Conservation (phyloP, 352 stramenopile species). For the Phytophthora lateralis region DNA sequence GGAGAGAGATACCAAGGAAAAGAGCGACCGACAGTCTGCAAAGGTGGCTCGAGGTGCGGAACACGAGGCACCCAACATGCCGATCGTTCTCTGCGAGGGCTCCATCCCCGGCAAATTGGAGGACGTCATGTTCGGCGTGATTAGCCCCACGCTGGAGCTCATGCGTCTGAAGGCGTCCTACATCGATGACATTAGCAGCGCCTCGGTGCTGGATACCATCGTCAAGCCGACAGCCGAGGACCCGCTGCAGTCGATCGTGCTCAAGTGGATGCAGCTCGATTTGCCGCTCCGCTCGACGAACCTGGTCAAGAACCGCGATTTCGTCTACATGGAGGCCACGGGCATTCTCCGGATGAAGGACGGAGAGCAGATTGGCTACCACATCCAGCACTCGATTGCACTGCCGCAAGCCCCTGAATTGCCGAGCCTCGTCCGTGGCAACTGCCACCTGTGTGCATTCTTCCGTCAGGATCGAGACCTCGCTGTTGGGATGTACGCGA, state of each 20-base stretch:
- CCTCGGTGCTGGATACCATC: constrained; percentile 29
- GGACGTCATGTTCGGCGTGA: constrained; percentile 49
- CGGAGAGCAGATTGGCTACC: constrained; percentile 33
- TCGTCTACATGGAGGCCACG: constrained; percentile 44
- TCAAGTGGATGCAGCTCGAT: constrained; percentile 47
- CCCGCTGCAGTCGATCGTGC: constrained; percentile 34
- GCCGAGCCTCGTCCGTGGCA: constrained; percentile 27
- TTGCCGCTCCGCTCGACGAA: constrained; percentile 39
- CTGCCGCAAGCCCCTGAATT: constrained; percentile 30
- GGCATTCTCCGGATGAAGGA: constrained; percentile 30
- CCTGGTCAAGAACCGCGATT: constrained; percentile 51
- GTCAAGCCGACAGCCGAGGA: constrained; percentile 35
- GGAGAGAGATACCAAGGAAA: constrained; percentile 23
- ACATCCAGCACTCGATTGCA: constrained; percentile 34
- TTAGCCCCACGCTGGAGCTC: constrained; percentile 37
- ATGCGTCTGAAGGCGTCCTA: constrained; percentile 46
- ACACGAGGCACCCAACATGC: constrained; percentile 20
- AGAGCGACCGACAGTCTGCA: background rate
- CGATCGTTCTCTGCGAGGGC: constrained; percentile 35
- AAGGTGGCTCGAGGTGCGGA: constrained; percentile 2
- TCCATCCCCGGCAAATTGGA: constrained; percentile 40
- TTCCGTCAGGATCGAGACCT: constrained; percentile 36
- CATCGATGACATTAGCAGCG: constrained; percentile 38
- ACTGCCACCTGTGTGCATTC: constrained; percentile 36
- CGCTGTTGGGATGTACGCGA: constrained; percentile 35